Base-by-base conservation (phyloP, 352 stramenopile species). In the Phytophthora podocarpi region DNA sequence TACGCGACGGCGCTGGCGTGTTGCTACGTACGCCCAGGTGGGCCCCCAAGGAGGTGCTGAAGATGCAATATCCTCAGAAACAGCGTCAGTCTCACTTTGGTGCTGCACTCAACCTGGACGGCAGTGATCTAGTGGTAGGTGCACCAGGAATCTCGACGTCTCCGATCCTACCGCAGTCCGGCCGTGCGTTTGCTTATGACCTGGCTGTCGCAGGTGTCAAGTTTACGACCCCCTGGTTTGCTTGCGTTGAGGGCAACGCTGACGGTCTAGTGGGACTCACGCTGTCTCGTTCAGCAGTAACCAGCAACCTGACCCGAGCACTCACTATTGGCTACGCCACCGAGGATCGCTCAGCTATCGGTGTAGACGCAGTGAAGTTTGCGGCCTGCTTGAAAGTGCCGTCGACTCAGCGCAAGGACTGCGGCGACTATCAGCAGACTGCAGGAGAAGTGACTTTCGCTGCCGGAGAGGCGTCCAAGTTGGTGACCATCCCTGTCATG, bases 401-500 rank as follows among this genome's bases (percentile, higher is more conserved):
- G 13, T 72, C 84, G 7, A 90, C 72, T 1, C 73, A 83, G 54
- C 85, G 87, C 11, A 57, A 39, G 31, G 78, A 76, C 21, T 96
- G 85, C 61, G 76, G 63, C 15, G 82, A 94, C 57, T 96, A 94
- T 43, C 82, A 88, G 52, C 85, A 94, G 40, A 72, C 46, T 6
- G 75, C 81, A 5, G 96, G 96, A 3, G 82, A 97, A 43, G 45
- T 98, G 7, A 97, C 89, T 9, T 98, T 99, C 46, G 78, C 83
- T 13, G 72, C 76, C 0, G 92, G 92, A 1, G 89, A 97, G 45
- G 89, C 74, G 6, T 85, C 87, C 42, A 90, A 90, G 24, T 80
- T 95, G 42, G 88, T 98, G 56, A 84, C 82, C 11, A 78, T 98
- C 23, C 75, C 82, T n/a, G 90, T 98, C 31, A 91, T 98, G 46